A percentile compares a stretch with the other conserved stretches of the same genome.
Evolutionary conservation across 108 stramenopile genomes (phyloP).

Genomic region (Cyclotella cryptica): DNA sequence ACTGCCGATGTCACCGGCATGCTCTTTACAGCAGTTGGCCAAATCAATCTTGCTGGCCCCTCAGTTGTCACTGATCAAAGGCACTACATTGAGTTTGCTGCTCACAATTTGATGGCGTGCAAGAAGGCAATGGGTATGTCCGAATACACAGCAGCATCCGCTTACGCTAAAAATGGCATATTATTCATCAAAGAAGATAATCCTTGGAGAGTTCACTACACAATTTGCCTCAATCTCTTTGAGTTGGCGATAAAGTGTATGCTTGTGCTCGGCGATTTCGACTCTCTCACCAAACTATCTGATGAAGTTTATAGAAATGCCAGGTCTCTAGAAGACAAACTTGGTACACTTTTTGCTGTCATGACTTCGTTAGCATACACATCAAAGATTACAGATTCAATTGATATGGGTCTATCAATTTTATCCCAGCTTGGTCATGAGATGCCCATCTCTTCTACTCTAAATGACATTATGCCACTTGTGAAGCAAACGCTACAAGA

Average conservation of each 20-base stretch:
- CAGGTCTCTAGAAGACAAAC: slow-evolving; percentile 19
- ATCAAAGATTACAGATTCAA: slow-evolving; percentile 3
- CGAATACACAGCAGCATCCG: slow-evolving; percentile 4
- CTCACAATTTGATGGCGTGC: slow-evolving; percentile 20
- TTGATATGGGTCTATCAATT: not conserved
- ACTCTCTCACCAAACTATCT: not conserved
- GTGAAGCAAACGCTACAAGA: not conserved
- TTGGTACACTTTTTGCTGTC: not conserved
- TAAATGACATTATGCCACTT: not conserved
- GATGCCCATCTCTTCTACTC: not conserved
- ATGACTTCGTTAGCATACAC: not conserved
- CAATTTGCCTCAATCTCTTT: slow-evolving; percentile 28
- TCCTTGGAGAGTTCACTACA: slow-evolving; percentile 26
- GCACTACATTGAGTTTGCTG: not conserved
- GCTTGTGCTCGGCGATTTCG: slow-evolving; percentile 4
- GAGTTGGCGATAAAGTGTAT: slow-evolving; percentile 16
- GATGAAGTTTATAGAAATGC: slow-evolving; percentile 10
- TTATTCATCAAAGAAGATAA: slow-evolving; percentile 12
- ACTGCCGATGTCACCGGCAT: not conserved
- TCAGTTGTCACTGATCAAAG: slow-evolving; percentile 1
- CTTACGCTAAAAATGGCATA: slow-evolving; percentile 22
- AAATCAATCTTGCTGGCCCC: too few species aligned
- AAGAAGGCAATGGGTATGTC: slow-evolving; percentile 32
- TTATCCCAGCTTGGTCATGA: slow-evolving; percentile 20
- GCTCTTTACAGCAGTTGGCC: slow-evolving; percentile 16